Percentiles rank a stretch among this genome's conserved stretches.
phyloP scores from a whole-genome alignment of 106 monocot genomes.

The Apostasia shenzhenica region DNA sequence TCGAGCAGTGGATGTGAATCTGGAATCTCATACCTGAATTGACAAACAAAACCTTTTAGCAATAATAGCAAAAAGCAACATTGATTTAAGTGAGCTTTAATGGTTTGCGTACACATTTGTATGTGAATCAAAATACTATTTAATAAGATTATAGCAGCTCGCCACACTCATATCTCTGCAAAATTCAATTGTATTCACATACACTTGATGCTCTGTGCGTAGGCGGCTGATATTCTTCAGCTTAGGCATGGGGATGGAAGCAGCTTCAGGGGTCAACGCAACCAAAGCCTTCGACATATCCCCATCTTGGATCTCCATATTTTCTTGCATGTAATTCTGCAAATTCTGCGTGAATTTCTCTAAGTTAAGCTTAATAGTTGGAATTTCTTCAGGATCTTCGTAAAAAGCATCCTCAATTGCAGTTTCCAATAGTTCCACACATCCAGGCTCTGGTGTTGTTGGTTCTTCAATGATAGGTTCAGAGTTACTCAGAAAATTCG shows the following conservation, averaged over 20 bases:
- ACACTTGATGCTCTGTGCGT: slow-evolving; percentile 67
- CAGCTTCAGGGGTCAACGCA: slow-evolving; percentile 29
- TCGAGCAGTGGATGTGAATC: slow-evolving; percentile 54
- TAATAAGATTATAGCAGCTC: background rate
- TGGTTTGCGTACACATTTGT: too few relatives aligned
- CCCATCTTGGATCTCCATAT: slow-evolving; percentile 30
- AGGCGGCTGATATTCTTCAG: slow-evolving; percentile 57
- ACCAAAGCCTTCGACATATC: slow-evolving; percentile 63
- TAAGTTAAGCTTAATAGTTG: slow-evolving; percentile 48
- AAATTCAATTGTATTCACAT: slow-evolving; percentile 13
- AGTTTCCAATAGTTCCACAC: slow-evolving; percentile 24
- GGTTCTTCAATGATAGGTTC: slow-evolving; percentile 71
- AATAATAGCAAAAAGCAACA: background rate
- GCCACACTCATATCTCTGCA: background rate
- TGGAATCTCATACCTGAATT: slow-evolving; percentile 56
- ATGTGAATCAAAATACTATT: background rate
- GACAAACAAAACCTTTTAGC: slow-evolving; percentile 1
- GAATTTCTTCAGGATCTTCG: slow-evolving; percentile 67
- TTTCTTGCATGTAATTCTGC: slow-evolving; percentile 42
- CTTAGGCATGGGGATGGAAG: slow-evolving; percentile 44
- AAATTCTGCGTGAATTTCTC: slow-evolving; percentile 54
- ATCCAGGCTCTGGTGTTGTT: slow-evolving; percentile 48
- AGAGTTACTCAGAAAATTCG: background rate
- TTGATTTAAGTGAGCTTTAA: too few relatives aligned
- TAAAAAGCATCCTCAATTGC: slow-evolving; percentile 63